Conservation (phyloP, 1,139 yeast species). For the Blastobotrys niveus region DNA sequence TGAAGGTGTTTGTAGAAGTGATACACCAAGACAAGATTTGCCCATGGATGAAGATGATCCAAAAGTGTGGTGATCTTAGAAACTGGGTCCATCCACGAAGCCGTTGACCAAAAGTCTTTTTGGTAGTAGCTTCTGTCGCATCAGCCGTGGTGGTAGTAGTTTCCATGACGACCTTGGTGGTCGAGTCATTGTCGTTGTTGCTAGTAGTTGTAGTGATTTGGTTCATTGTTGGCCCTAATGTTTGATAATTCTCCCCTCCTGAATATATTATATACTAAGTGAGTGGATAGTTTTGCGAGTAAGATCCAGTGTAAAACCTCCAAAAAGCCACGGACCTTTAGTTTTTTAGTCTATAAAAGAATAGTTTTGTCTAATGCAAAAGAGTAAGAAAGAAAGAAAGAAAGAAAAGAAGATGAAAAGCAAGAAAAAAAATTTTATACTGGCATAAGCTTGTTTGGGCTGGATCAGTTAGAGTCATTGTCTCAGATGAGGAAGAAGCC, state of each 20-base stretch:
- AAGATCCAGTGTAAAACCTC: conserved; percentile 17
- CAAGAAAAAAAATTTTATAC: too few relatives aligned
- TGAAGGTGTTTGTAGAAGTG: conserved; percentile 41
- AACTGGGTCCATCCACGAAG: conserved; percentile 28
- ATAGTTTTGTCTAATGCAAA: too few relatives aligned
- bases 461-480: too few relatives aligned
- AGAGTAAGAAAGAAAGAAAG: too few relatives aligned
- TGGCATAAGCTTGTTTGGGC: too few relatives aligned
- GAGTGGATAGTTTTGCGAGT: conserved; percentile 17
- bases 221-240: not conserved
- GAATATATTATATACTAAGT: not conserved
- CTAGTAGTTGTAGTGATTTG: not conserved
- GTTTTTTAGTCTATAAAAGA: not conserved
- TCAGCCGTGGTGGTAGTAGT: not conserved
- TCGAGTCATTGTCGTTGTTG: not conserved
- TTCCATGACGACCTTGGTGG: conserved; percentile 1
- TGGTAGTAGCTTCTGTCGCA: not conserved
- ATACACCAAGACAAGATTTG: conserved; percentile 40
- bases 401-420: too few relatives aligned
- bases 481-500: too few relatives aligned
- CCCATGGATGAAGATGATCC: conserved; percentile 40
- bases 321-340: conserved; percentile 17
- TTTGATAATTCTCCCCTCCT: not conserved
- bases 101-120: not conserved
- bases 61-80: conserved; percentile 35